These are phyloP conservation scores for Pichia eremophila DNA, from an alignment of 805 yeast genomes.

Conservation along the genomic window DNA sequence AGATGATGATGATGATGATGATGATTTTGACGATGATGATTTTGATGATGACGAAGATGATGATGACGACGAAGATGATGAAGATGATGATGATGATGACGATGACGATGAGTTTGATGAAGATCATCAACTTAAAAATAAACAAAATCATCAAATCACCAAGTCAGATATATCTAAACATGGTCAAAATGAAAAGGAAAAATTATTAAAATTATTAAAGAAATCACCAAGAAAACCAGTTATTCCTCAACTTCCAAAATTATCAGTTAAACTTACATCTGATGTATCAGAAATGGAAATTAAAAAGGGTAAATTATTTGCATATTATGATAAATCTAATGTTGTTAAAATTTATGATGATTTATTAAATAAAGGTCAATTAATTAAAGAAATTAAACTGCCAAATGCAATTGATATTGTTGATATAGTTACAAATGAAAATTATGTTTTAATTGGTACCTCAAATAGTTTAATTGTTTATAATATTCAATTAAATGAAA, in stretches of 20 bases:
- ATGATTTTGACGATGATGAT: neutral
- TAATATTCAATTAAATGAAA: neutral
- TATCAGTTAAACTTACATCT: neutral
- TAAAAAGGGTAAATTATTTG: constrained; percentile 8
- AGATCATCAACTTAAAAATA: neutral
- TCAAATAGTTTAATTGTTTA: constrained; percentile 11
- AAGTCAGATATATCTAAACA: neutral
- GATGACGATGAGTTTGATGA: constrained; percentile 13
- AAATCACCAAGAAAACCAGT: neutral
- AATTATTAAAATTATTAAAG: neutral
- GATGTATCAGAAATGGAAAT: constrained; percentile 6
- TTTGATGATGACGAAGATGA: constrained; percentile 1
- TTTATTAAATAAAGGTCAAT: constrained; percentile 2
- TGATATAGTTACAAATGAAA: constrained; percentile 12
- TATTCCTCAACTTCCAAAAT: neutral
- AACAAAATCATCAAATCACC: neutral
- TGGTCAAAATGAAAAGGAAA: constrained; percentile 1
- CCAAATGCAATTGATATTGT: constrained; percentile 6
- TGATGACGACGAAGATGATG: constrained; percentile 4
- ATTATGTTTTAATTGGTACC: constrained; percentile 11
- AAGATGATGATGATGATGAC: constrained; percentile 14
- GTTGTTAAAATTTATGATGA: constrained; percentile 16
- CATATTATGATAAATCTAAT: constrained; percentile 15
- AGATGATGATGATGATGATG: constrained; percentile 9
- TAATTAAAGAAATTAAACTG: constrained; percentile 1